Conservation (phyloP, 2,329 filamentous ascomycete genomes). For the Colletotrichum orbiculare region DNA sequence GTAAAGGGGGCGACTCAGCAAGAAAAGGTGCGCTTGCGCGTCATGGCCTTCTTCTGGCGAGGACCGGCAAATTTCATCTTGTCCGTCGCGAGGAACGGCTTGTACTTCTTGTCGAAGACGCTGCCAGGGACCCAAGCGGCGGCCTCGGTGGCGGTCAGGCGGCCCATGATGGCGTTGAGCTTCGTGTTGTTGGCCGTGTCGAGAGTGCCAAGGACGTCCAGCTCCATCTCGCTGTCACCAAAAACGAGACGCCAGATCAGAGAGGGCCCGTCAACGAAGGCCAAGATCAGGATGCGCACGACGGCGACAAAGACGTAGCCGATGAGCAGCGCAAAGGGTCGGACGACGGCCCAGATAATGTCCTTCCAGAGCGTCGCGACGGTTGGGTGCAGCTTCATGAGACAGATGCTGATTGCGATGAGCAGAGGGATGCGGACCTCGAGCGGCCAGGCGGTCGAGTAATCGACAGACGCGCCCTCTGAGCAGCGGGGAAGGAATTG, state of each 20-base stretch:
- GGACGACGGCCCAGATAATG: conserved; percentile 17
- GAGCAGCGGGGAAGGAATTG: conserved; percentile 16
- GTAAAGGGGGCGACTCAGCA: conserved; percentile 3
- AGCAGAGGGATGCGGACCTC: conserved; percentile 21
- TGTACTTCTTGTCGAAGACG: conserved; percentile 35
- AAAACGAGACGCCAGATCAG: conserved; percentile 3
- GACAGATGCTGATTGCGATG: conserved; percentile 13
- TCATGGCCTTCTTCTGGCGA: conserved; percentile 31
- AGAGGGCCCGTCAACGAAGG: conserved; percentile 30
- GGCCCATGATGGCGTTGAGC: conserved; percentile 29
- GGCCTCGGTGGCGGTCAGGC: conserved; percentile 5
- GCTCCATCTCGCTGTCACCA: not conserved
- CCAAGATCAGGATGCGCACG: conserved; percentile 19
- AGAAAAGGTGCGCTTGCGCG: conserved; percentile 24
- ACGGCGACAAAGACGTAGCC: conserved; percentile 23
- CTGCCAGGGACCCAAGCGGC: conserved; percentile 7
- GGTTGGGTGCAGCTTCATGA: conserved; percentile 25
- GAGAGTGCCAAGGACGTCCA: conserved; percentile 1
- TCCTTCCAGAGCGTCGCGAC: conserved; percentile 8
- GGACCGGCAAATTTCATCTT: conserved; percentile 26
- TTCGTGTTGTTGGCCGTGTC: conserved; percentile 28
- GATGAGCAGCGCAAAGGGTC: conserved; percentile 23
- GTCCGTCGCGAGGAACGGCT: conserved; percentile 17
- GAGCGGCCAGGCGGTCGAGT: conserved; percentile 23
- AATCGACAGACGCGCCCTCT: conserved; percentile 10